Evolutionary conservation across 495 filamentous ascomycete genomes (phyloP).

Genomic region (Diplogelasinospora grovesii): DNA sequence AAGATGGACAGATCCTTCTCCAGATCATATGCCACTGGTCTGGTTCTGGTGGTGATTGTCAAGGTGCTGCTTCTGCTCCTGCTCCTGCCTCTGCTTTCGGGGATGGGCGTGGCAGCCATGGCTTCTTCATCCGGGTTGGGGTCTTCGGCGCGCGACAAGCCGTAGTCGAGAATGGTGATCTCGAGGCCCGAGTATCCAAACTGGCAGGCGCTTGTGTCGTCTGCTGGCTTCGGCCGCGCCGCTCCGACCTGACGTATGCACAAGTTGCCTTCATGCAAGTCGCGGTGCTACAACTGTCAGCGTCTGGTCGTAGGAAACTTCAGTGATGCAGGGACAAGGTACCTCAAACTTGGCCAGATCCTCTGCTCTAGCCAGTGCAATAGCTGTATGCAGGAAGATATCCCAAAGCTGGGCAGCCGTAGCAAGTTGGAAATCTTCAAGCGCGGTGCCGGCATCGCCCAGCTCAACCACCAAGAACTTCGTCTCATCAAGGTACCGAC

Average conservation of each 20-base stretch:
- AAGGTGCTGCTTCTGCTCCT: too few relatives aligned
- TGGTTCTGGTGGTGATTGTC: too few relatives aligned
- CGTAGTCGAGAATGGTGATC: slow-evolving; percentile 86
- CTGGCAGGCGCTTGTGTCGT: slow-evolving; percentile 30
- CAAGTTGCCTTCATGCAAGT: slow-evolving; percentile 83
- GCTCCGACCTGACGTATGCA: slow-evolving; percentile 55
- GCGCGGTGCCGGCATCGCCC: slow-evolving; percentile 73
- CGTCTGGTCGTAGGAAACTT: slow-evolving; percentile 5
- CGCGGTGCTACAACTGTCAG: slow-evolving; percentile 54
- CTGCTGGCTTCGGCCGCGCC: slow-evolving; percentile 23
- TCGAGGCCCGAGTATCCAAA: slow-evolving; percentile 65
- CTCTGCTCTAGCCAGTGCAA: slow-evolving; percentile 72
- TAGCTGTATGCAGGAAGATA: slow-evolving; percentile 73
- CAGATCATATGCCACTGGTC: slow-evolving; percentile 45
- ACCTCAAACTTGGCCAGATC: slow-evolving; percentile 68
- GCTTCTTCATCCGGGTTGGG: slow-evolving; percentile 13
- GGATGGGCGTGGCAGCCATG: not conserved
- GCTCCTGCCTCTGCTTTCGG: too few relatives aligned
- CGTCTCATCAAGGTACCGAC: slow-evolving; percentile 57
- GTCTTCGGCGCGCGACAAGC: slow-evolving; percentile 58
- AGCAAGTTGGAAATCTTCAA: slow-evolving; percentile 55
- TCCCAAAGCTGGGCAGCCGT: slow-evolving; percentile 66
- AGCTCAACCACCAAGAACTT: slow-evolving; percentile 80
- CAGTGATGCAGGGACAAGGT: not conserved
- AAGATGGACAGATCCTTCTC: slow-evolving; percentile 49